Base-by-base conservation (phyloP, 2,329 filamentous ascomycete genomes). In the Alternaria rosae region DNA sequence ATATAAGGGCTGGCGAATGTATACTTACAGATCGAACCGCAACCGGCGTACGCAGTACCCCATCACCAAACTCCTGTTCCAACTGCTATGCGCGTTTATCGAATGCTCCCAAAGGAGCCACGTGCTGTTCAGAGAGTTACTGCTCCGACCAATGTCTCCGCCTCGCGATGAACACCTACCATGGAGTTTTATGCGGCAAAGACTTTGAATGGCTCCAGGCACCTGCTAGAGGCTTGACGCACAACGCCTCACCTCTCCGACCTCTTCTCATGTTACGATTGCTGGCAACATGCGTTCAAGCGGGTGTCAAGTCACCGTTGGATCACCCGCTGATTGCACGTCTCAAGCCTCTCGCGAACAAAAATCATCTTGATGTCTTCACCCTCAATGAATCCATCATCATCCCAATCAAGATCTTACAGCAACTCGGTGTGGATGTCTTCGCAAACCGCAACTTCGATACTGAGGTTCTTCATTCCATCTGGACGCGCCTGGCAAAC, bases 401-500 rank as follows among this genome's bases (percentile, higher is more conserved):
- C 4, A 64, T 54, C 4, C 76, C 75, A 0, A 65, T 76, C n/a
- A 59, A 47, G 1, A 75, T 76, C 26, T 72, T 78, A 7, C 53
- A 67, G 17, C 70, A 71, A 8, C 66, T 78, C 30, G 69, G 65
- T 21, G 57, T 78, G 54, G 68, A 78, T 28, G 21, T 64, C 10
- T 68, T 61, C 52, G 51, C n/a, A 12, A 48, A 57, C 23, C 35
- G 11, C 8, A 38, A 68, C 21, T 76, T 76, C 48, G 72, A 76
- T 42, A 74, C 73, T 4, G 74, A 71, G 65, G 66, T 74, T 21
- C 54, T 78, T 13, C 76, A 78, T 30, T 72, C 72, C 3, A 72
- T 77, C 6, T 70, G 72, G 64, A 74, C 69, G 44, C 70, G 74
- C 1, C 43, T 77, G 8, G 74, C 77, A 30, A 78, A 78, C 56